Conservation (phyloP, 1,284 basidiomycete species). For the Coriolopsis trogii region DNA sequence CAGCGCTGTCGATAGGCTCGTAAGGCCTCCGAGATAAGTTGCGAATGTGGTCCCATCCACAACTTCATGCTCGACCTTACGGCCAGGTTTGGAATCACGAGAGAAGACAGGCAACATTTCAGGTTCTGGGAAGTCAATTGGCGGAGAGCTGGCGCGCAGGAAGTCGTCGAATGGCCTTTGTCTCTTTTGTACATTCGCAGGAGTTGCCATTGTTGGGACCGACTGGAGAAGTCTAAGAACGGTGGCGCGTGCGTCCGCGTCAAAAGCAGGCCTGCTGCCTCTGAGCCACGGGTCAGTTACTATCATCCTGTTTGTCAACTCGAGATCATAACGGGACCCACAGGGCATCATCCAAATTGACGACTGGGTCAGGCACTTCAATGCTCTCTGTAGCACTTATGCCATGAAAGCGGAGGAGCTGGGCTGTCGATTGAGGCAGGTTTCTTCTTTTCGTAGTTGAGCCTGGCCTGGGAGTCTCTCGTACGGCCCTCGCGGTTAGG, state of each 20-base stretch:
- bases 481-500: conserved; percentile 40
- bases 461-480: conserved; percentile 41
- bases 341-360: too few species aligned
- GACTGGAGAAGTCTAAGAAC: conserved; percentile 25
- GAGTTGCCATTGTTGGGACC: conserved; percentile 14
- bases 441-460: not conserved
- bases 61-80: conserved; percentile 4
- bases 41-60: not conserved
- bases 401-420: conserved; percentile 9
- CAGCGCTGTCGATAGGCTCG: conserved; percentile 31
- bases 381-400: conserved; percentile 2
- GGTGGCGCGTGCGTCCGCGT: conserved; percentile 31
- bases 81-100: conserved; percentile 33
- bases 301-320: too few species aligned
- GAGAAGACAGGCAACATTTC: conserved; percentile 52
- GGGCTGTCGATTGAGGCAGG: conserved; percentile 3
- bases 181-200: not conserved
- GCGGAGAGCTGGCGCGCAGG: conserved; percentile 37
- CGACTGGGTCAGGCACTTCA: too few species aligned
- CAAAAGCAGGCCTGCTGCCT: too few species aligned
- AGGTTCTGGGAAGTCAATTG: conserved; percentile 33
- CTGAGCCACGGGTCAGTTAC: too few species aligned
- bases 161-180: conserved; percentile 36
- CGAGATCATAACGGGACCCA: too few species aligned
- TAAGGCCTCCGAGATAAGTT: conserved; percentile 10